Percentiles rank a stretch among this genome's conserved stretches.
Conservation (phyloP, 2,329 filamentous ascomycete genomes). For the Ustulina deusta region DNA sequence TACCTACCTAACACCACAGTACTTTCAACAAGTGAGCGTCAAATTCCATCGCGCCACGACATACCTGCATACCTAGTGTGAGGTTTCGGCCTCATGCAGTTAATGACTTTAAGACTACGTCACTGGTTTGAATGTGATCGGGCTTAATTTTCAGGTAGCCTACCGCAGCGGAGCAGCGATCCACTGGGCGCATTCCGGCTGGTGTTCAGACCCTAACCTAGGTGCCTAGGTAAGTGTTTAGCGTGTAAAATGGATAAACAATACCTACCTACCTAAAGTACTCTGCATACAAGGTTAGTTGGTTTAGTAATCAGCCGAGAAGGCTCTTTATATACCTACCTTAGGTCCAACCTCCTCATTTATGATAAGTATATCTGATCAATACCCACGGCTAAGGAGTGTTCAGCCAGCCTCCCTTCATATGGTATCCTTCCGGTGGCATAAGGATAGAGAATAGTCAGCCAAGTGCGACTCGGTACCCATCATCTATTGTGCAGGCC, state of each 20-base stretch:
- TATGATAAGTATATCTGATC: no score
- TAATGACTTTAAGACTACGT: slow-evolving; percentile 12
- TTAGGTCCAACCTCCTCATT: no score
- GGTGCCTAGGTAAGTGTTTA: neutral
- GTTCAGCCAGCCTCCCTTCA: no score
- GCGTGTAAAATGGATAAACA: neutral
- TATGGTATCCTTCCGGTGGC: no score
- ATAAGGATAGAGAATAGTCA: no score
- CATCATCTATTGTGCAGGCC: slow-evolving; percentile 1
- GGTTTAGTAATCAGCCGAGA: no score
- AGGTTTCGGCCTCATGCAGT: neutral
- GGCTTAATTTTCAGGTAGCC: neutral
- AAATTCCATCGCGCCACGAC: slow-evolving; percentile 10
- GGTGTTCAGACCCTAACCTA: neutral
- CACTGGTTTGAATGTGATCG: slow-evolving; percentile 7
- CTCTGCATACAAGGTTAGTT: no score
- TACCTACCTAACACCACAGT: slow-evolving; percentile 8
- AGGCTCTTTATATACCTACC: no score
- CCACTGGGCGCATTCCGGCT: neutral
- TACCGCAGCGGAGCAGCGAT: neutral
- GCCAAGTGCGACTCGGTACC: neutral
- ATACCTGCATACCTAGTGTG: neutral
- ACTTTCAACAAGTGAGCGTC: slow-evolving; percentile 2
- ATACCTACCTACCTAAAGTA: neutral
- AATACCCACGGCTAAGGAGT: no score